phyloP scores from a whole-genome alignment of 2,329 filamentous ascomycete species.

The Colletotrichum scovillei region DNA sequence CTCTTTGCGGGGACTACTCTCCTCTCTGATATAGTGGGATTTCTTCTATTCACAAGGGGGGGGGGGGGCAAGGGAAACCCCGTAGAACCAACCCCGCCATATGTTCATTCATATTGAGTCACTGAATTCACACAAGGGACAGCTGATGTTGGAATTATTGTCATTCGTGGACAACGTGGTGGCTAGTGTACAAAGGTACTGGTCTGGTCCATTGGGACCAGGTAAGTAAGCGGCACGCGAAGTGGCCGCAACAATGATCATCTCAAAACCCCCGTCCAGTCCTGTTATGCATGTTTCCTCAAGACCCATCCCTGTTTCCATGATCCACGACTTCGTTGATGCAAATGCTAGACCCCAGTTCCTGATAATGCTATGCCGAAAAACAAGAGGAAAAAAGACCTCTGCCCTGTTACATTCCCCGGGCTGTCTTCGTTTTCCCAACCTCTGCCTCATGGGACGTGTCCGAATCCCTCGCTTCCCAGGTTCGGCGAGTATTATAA shows the following conservation, averaged over 20 bases:
- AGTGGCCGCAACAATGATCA: background rate
- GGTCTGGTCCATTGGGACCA: background rate
- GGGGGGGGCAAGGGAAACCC: no score
- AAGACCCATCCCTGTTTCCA: background rate
- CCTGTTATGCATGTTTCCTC: conserved; percentile 18
- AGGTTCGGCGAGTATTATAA: background rate
- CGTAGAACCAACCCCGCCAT: no score
- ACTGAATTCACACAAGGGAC: no score
- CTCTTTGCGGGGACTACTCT: no score
- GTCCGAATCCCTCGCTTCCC: background rate
- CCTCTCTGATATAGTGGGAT: no score
- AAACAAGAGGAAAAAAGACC: background rate
- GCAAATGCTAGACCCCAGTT: conserved; percentile 23
- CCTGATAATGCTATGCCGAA: conserved; percentile 29
- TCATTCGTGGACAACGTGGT: conserved; percentile 12
- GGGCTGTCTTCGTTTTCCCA: background rate
- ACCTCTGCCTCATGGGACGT: background rate
- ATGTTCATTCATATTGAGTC: no score
- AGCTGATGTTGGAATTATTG: background rate
- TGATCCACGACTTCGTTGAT: conserved; percentile 15
- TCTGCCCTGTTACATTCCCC: background rate
- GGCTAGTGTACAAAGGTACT: conserved; percentile 17
- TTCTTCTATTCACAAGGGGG: no score
- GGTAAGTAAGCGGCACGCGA: background rate
- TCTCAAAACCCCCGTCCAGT: background rate